These are phyloP conservation scores for Lachnum nothofagi DNA, from an alignment of 2,329 filamentous ascomycete genomes.

Conservation along the genomic window DNA sequence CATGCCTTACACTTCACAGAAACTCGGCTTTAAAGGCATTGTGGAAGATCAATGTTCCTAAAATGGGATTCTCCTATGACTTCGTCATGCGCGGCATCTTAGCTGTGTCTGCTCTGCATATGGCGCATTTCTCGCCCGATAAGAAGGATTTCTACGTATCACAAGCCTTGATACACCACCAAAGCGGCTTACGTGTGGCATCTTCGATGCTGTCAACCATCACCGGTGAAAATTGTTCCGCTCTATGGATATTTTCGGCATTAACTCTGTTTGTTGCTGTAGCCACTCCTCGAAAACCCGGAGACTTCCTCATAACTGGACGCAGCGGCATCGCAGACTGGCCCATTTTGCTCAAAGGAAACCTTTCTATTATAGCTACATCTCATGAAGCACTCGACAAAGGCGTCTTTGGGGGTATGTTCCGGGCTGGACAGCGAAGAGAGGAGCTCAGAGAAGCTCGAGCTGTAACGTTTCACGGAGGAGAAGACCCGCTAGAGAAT, in stretches of 20 bases:
- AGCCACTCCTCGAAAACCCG: conserved; percentile 32
- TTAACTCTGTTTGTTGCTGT: conserved; percentile 36
- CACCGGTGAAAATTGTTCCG: conserved; percentile 32
- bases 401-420: conserved; percentile 28
- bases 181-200: conserved; percentile 29
- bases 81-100: conserved; percentile 47
- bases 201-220: conserved; percentile 33
- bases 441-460: conserved; percentile 10
- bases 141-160: conserved; percentile 37
- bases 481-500: conserved; percentile 17
- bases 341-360: conserved; percentile 36
- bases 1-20: conserved; percentile 42
- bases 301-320: conserved; percentile 35
- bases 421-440: conserved; percentile 25
- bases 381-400: conserved; percentile 19
- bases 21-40: conserved; percentile 40
- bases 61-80: conserved; percentile 42
- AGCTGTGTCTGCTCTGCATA: conserved; percentile 45
- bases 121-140: conserved; percentile 39
- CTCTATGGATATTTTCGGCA: conserved; percentile 38
- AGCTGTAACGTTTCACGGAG: conserved; percentile 1
- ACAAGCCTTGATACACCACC: conserved; percentile 36
- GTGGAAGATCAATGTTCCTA: conserved; percentile 43
- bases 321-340: conserved; percentile 35
- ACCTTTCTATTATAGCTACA: conserved; percentile 32